phyloP scores from a whole-genome alignment of 345 rosid genomes.

The Brassica carinata region DNA sequence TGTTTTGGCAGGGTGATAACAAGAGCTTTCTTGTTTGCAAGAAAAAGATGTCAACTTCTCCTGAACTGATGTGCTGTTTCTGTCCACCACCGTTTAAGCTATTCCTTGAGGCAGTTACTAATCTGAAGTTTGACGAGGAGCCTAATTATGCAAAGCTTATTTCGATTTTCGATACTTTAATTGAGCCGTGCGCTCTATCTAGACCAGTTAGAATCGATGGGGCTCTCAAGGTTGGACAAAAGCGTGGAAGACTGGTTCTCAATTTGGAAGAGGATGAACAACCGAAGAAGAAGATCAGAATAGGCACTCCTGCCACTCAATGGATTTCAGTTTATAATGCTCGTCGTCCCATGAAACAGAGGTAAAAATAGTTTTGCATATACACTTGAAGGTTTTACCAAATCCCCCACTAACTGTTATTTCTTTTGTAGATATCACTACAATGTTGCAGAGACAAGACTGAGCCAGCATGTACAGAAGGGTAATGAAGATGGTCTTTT shows the following conservation, averaged over 20 bases:
- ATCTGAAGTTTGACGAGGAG: constrained; percentile 91
- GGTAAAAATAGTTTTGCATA: constrained; percentile 49
- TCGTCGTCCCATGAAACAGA: constrained; percentile 96
- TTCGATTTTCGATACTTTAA: constrained; percentile 68
- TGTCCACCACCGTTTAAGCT: constrained; percentile 78
- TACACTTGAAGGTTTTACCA: constrained; percentile 47
- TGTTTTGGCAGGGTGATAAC: constrained; percentile 74
- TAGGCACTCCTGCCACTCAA: constrained; percentile 89
- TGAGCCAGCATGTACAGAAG: constrained; percentile 79
- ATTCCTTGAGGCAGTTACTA: constrained; percentile 82
- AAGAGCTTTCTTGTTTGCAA: constrained; percentile 93
- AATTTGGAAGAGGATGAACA: constrained; percentile 90
- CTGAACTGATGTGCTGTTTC: constrained; percentile 86
- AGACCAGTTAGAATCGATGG: constrained; percentile 92
- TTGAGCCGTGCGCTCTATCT: constrained; percentile 59
- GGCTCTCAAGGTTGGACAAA: constrained; percentile 94
- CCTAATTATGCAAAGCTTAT: constrained; percentile 88
- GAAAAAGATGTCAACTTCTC: constrained; percentile 93
- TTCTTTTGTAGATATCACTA: constrained; percentile 76
- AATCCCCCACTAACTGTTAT: background rate
- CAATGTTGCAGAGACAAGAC: constrained; percentile 80
- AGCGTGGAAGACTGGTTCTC: constrained; percentile 64
- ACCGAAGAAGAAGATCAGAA: constrained; percentile 77
- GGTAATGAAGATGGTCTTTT: constrained; percentile 89
- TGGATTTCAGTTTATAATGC: constrained; percentile 94